Base-by-base conservation (phyloP, 768 basidiomycete species). In the Hygrophorus russula region DNA sequence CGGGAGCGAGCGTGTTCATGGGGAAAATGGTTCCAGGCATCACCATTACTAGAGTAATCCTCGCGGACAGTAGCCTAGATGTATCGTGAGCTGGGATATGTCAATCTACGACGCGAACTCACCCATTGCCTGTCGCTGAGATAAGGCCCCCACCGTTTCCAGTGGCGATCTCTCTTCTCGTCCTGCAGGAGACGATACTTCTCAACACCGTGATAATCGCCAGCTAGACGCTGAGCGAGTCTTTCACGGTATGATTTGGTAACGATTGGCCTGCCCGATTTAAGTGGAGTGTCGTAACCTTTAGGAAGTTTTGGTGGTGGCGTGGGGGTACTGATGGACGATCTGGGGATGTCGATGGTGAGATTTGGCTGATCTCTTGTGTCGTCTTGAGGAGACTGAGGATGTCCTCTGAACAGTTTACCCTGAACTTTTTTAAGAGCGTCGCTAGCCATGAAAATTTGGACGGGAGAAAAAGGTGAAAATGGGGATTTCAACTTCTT, bases 121-220 rank as follows among this genome's bases (percentile, higher is more conserved):
- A 90, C 94, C 96, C 96, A 99, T 70, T 98, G 96, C 46, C 96
- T 74, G 63, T 99, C 96, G 46, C 82, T 83, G 41, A 99, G 74
- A 67, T 99, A 99, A 12, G 96, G 96, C 14, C 96, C 96, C 94
- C 94, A 98, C 53, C 89, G 74, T 65, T 98, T 98, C 96, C 96
- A 99, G 61, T 98, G 93, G 39, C 73, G 73, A 51, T 88, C 80
- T 51, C 77, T 82, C 39, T 70, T 68, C 46, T 74, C 80, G 51
- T 91, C 88, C 54, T 97, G 85, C 39, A 78, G 64, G n/a, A 99
- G 75, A 39, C 93, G 77, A 60, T 84, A 70, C 51, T 78, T 78
- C 66, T 99, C 94, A 17, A 76, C 77, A 10, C 87, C 85, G 40
- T 79, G 73, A 59, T 93, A 98, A 28, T 80, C 67, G 3, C 64